Evolutionary conservation across 2,329 filamentous ascomycete species (phyloP), one percentile per base, ranked within the genome.

Genomic region (Trichophyton schoenleinii): DNA sequence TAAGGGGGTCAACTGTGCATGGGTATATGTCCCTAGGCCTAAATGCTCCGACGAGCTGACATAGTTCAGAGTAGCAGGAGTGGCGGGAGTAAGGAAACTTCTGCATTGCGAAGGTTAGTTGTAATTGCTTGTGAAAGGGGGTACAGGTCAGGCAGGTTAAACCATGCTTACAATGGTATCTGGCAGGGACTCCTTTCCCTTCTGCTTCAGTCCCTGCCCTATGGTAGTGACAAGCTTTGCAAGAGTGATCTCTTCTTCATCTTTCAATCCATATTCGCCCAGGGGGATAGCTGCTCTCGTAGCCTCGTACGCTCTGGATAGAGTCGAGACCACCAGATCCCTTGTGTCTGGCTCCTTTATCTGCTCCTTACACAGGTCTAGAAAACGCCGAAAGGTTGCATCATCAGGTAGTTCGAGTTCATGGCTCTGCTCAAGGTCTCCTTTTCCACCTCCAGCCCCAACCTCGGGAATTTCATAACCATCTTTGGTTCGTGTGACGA

Each of bases 41-140:
- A 67, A 96, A 88, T 0, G 79, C 77, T 2, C 77, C 70, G 0
- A 96, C 78, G 0, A 96, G 75, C 60, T 84, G 74, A 64, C 89
- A 87, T 2, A 95, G 80, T 70, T 96, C 92, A 0, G 79, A 76
- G 63, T 94, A 92, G 0, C 89, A 95, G 0, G 92, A 95, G 72
- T 97, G 92, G 0, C 92, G 83, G 0, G 92, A 92, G 69, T 91
- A 96, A 0, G 91, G 89, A 66, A 96, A 96, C 20, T 76, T 79
- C 76, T 75, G 52, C 38, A 42, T 62, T 11, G 34, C 18, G 28
- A 20, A 31, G 2, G 49, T 53, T 53, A 53, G 28, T 31, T 53
- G 22, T 44, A 18, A 53, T 6, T 53, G 3, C 34, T 22, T 5
- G 20, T n/a, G 22, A 15, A 18, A 57, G 8, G 28, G 58, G 7